phyloP scores from a whole-genome alignment of 108 stramenopile species.

The Cyclostephanos tholiformis region DNA sequence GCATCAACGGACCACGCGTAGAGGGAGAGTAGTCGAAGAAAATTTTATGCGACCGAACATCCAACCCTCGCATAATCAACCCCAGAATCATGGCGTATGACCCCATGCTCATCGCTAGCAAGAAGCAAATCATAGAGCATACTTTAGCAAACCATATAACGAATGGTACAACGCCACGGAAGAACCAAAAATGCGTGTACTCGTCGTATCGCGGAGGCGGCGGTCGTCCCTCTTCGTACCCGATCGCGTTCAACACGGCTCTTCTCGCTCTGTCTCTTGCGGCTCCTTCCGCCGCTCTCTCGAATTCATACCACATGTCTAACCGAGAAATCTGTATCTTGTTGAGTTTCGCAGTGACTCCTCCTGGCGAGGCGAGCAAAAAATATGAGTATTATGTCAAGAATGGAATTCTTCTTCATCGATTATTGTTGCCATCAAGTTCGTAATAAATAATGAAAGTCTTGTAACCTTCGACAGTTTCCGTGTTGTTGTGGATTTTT shows the following conservation, averaged over 20 bases:
- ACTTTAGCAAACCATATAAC: conserved; percentile 24
- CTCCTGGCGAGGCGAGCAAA: neutral
- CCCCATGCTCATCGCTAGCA: conserved; percentile 34
- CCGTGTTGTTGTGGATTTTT: no score
- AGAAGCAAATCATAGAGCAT: conserved; percentile 8
- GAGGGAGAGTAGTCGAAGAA: conserved; percentile 47
- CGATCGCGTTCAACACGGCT: conserved; percentile 19
- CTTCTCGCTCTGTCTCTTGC: conserved; percentile 13
- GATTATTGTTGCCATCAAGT: no score
- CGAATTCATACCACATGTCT: conserved; percentile 9
- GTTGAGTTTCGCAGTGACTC: neutral
- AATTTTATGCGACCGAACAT: conserved; percentile 45
- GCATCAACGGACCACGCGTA: conserved; percentile 12
- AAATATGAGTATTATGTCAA: no score
- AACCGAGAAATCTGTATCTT: neutral
- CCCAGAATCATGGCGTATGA: conserved; percentile 28
- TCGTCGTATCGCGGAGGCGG: conserved; percentile 26
- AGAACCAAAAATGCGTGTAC: conserved; percentile 16
- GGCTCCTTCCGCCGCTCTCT: conserved; percentile 10
- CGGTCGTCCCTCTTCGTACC: neutral
- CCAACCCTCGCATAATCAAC: conserved; percentile 46
- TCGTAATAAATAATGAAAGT: no score
- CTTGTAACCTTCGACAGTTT: no score
- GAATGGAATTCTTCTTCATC: no score
- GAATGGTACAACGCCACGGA: conserved; percentile 29